Base-by-base conservation (phyloP, 2,329 filamentous ascomycete genomes). In the Cercospora brassicicola region DNA sequence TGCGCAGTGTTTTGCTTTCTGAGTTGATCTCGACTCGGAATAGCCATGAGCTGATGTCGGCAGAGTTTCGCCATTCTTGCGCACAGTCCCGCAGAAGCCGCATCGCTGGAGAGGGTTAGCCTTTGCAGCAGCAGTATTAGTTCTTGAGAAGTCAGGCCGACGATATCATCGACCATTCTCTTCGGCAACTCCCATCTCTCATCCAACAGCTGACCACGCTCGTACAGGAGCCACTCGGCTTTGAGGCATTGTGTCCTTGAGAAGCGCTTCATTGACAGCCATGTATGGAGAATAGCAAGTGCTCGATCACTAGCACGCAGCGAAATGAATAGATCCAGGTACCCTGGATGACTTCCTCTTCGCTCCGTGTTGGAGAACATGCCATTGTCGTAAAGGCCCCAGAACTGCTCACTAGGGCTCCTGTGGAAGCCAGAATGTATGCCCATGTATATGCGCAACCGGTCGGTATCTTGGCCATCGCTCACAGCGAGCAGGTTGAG, bases 271-370 rank as follows among this genome's bases (percentile, higher is more conserved):
- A 60, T 57, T 15, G 64, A 66, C 13, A 66, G 59, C 64, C 64
- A 84, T 1, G 82, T 83, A 66, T 84, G 83, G 9, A 84, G 67
- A 3, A 84, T 73, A 6, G 81, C 81, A 15, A 81, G 79, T 20
- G 77, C 74, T 7, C 83, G 69, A 59, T 82, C 82, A n/a, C 78
- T 76, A 2, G 79, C 79, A 45, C 82, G 82, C 59, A 81, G 80
- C 4, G 82, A 84, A 13, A 82, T 75, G 59, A 79, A 84, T 15
- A 81, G 78, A 48, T 81, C 78, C 4, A 79, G 69, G 3, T 75
- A 76, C 13, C 72, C 75, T 59, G 71, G 61, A 55, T 64, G 62
- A 2, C 53, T 39, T n/a, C 45, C 45, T 18, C 65, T 62, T 15
- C 63, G 48, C 13, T 62, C 39, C 5, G 30, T 28, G 23, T 10